phyloP scores from a whole-genome alignment of 257 asterid genomes.

The Solanum paucissectum region DNA sequence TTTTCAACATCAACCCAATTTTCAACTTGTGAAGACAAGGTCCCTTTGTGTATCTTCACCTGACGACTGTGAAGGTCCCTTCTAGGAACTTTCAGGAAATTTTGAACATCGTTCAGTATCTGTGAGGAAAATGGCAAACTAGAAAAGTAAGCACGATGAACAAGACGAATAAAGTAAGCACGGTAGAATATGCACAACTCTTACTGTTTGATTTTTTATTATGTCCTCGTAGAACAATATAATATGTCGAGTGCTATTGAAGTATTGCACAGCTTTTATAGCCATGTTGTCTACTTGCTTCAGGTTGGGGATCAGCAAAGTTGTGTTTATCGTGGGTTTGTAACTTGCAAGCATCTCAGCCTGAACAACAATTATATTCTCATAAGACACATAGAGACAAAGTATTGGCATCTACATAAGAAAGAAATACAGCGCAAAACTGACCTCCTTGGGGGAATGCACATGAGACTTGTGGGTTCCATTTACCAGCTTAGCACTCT shows the following conservation, averaged over 20 bases:
- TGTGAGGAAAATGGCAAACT: constrained; percentile 8
- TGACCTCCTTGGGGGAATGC: constrained; percentile 75
- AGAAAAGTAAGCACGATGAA: neutral
- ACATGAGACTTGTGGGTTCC: constrained; percentile 98
- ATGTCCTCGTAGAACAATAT: constrained; percentile 84
- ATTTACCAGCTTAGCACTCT: constrained; percentile 61
- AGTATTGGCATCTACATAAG: neutral
- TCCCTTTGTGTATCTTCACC: constrained; percentile 85
- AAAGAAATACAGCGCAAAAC: neutral
- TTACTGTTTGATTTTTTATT: constrained; percentile 65
- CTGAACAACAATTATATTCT: constrained; percentile 23
- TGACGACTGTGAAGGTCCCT: constrained; percentile 62
- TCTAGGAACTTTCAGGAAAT: constrained; percentile 65
- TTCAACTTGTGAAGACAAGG: constrained; percentile 65
- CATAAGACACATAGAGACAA: neutral
- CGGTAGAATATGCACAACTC: neutral
- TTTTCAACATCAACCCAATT: constrained; percentile 74
- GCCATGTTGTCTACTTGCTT: constrained; percentile 71
- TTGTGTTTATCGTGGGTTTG: constrained; percentile 66
- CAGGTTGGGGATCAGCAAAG: constrained; percentile 52
- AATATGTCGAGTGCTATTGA: constrained; percentile 70
- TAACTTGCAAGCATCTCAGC: constrained; percentile 77
- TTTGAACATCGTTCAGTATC: constrained; percentile 76
- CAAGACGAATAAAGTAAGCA: neutral
- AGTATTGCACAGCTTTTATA: constrained; percentile 50